phyloP scores from a whole-genome alignment of 257 asterid genomes.

The Thymus mandschuricus region DNA sequence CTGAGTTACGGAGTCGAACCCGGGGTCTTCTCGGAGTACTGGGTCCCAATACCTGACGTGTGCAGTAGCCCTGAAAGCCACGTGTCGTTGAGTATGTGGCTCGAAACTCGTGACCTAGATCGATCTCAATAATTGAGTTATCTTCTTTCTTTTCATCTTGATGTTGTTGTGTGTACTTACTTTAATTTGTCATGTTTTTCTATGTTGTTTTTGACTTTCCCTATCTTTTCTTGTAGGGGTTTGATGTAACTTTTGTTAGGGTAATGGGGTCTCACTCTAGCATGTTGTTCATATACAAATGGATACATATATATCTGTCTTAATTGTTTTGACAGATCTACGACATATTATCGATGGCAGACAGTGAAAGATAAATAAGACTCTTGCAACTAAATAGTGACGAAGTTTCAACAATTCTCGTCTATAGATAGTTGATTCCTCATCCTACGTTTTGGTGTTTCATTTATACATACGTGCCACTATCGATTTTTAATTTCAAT shows the following conservation, averaged over 20 bases:
- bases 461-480: too few relatives aligned
- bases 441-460: too few relatives aligned
- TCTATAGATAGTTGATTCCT: too few relatives aligned
- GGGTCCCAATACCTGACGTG: background rate
- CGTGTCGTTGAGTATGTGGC: background rate
- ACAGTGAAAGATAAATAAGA: too few relatives aligned
- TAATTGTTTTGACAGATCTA: too few relatives aligned
- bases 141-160: background rate
- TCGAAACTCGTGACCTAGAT: background rate
- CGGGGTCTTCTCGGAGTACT: too few relatives aligned
- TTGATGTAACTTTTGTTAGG: constrained; percentile 1
- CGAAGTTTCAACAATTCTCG: too few relatives aligned
- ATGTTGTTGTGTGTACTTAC: background rate
- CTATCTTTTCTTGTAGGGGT: background rate
- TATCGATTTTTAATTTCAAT: too few relatives aligned
- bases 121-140: background rate
- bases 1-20: background rate
- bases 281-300: background rate
- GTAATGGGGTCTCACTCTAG: background rate
- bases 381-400: too few relatives aligned
- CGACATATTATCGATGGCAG: too few relatives aligned
- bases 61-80: background rate
- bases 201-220: background rate
- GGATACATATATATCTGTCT: too few relatives aligned
- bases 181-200: constrained; percentile 6